Base-by-base conservation (phyloP, 805 yeast species). In the Schizosaccharomyces lindneri region DNA sequence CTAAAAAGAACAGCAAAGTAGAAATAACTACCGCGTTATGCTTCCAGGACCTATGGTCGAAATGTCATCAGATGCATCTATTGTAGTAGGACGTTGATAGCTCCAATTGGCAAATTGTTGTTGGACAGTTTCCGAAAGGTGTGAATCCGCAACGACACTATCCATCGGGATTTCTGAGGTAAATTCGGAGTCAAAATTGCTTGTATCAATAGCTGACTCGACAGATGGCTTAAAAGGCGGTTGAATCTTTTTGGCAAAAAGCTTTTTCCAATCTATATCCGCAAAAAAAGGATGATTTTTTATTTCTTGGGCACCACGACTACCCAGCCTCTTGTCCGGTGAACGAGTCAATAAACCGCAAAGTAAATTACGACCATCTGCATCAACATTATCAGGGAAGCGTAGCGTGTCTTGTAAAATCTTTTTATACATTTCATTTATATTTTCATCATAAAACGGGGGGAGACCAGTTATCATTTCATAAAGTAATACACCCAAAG, bases 31-130 rank as follows among this genome's bases (percentile, higher is more conserved):
- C 51, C 51, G 21, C 13, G 27, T 46, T n/a, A 46, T 24, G 27
- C 51, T 46, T 46, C 51, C 51, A 46, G 51, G 51, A 19, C 13
- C 51, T 5, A 46, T 46, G 5, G 51, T 46, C 11, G 21, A 19
- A 11, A 51, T 24, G 31, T 51, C 57, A 29, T 24, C 57, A 17
- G 57, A 51, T 51, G 57, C n/a, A 21, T 57, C 60, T 29, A 57
- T 57, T 9, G 48, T 41, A 13, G 43, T 57, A 17, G 60, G 60
- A 5, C 60, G 60, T 19, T 57, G 60, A 41, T 57, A 59, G 43
- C 55, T 90, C 98, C 98, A 93, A 5, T 98, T 97, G 59, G 96
- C 97, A 76, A 93, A 93, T 73, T 93, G 97, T 70, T 85, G 82
- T 72, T 93, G 98, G n/a, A 93, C 96, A 67, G 89, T 81, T 67